Percentiles rank a stretch among this genome's conserved stretches.
These are phyloP conservation scores for Cladosporium cucumerinum DNA, from an alignment of 2,329 filamentous ascomycete species.

Conservation along the genomic window DNA sequence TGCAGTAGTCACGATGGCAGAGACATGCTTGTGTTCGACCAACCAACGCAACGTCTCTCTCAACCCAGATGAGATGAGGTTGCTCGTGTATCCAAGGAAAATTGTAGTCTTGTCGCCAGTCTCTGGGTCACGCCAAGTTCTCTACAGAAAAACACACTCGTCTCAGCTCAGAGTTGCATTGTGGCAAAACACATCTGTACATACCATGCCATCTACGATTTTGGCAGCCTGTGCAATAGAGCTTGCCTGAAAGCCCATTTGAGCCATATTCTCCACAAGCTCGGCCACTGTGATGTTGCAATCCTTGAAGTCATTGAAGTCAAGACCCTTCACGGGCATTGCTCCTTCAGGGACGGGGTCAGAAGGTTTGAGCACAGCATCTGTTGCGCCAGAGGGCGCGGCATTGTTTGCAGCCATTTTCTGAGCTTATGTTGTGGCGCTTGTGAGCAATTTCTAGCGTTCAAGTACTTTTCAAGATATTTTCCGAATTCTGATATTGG, in stretches of 20 bases:
- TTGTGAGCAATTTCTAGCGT: not conserved
- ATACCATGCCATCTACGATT: slow-evolving; percentile 94
- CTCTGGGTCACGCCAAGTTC: slow-evolving; percentile 76
- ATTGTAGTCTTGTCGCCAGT: slow-evolving; percentile 81
- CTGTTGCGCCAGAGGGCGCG: slow-evolving; percentile 52
- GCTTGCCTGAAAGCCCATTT: slow-evolving; percentile 81
- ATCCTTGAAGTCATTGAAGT: slow-evolving; percentile 79
- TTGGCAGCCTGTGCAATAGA: slow-evolving; percentile 81
- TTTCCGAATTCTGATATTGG: slow-evolving; percentile 4
- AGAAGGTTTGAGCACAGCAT: slow-evolving; percentile 82
- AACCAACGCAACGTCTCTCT: slow-evolving; percentile 89
- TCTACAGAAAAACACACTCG: slow-evolving; percentile 35
- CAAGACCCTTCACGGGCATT: slow-evolving; percentile 82
- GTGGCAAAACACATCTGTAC: slow-evolving; percentile 22
- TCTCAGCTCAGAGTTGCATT: not conserved
- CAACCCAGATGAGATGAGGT: slow-evolving; percentile 93
- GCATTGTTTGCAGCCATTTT: slow-evolving; percentile 33
- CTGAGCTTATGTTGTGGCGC: slow-evolving; percentile 2
- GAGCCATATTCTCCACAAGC: slow-evolving; percentile 73
- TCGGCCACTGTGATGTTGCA: slow-evolving; percentile 80
- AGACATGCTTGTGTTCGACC: slow-evolving; percentile 87
- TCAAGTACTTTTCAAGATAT: not conserved
- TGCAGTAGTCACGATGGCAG: slow-evolving; percentile 89
- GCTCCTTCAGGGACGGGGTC: slow-evolving; percentile 74
- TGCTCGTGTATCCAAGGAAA: slow-evolving; percentile 96